Evolutionary conservation across 768 basidiomycete genomes (phyloP).

Genomic region (Pulveroboletus sp.): DNA sequence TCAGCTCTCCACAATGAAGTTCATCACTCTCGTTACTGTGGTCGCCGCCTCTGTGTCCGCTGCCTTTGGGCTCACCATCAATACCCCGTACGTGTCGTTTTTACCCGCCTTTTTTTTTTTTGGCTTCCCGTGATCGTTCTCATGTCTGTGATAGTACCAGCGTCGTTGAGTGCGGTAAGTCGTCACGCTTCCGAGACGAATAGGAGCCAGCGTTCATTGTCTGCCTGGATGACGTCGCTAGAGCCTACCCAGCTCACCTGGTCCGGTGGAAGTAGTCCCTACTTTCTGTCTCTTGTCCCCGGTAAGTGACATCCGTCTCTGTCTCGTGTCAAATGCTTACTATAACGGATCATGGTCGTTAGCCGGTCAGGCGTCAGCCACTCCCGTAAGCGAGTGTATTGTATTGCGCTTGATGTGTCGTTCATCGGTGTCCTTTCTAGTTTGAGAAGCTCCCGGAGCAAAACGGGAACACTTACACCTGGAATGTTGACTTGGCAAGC

Average conservation of each 20-base stretch:
- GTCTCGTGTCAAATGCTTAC: not conserved
- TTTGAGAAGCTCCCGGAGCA: conserved; percentile 49
- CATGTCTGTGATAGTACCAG: conserved; percentile 26
- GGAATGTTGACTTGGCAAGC: conserved; percentile 46
- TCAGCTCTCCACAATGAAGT: conserved; percentile 34
- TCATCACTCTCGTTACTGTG: conserved; percentile 26
- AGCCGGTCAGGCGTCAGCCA: conserved; percentile 51
- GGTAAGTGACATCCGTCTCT: conserved; percentile 34
- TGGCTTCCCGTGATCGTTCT: not conserved
- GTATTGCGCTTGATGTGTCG: not conserved
- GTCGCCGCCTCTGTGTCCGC: conserved; percentile 31
- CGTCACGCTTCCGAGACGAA: not conserved
- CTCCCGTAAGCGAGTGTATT: conserved; percentile 40
- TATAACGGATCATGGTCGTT: not conserved
- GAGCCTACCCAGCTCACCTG: conserved; percentile 59
- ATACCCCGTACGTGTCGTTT: conserved; percentile 56
- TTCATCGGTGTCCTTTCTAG: conserved; percentile 31
- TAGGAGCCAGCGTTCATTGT: not conserved
- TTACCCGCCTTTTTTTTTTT: conserved; percentile 6
- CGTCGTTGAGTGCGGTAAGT: conserved; percentile 50
- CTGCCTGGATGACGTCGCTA: conserved; percentile 22
- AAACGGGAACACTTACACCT: conserved; percentile 42
- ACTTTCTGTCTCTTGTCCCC: conserved; percentile 56
- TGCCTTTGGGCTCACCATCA: conserved; percentile 48
- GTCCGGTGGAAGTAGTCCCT: conserved; percentile 49